Conservation (phyloP, 1,139 yeast genomes). For the Geotrichum candidum region DNA sequence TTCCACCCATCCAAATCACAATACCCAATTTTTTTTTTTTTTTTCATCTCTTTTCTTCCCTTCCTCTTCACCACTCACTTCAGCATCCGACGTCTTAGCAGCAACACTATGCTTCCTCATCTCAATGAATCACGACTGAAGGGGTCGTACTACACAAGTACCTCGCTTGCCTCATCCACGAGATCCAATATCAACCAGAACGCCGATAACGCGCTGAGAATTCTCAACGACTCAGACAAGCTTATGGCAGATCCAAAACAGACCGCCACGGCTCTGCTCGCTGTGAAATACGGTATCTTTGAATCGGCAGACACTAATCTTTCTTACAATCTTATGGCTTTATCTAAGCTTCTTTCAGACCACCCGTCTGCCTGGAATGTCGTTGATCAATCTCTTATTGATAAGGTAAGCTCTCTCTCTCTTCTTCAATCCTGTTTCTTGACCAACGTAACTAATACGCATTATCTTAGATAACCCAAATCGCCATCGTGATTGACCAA, state of each 20-base stretch:
- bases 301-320: conserved; percentile 27
- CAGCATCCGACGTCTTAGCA: not conserved
- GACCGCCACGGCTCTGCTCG: conserved; percentile 29
- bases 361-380: conserved; percentile 29
- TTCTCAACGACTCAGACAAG: conserved; percentile 24
- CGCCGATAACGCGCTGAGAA: conserved; percentile 25
- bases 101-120: conserved; percentile 3
- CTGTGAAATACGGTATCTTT: conserved; percentile 30
- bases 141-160: conserved; percentile 1
- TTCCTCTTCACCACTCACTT: not conserved
- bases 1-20: not conserved
- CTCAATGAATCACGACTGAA: conserved; percentile 2
- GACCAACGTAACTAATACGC: not conserved
- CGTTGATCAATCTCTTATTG: conserved; percentile 28
- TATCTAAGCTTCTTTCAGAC: conserved; percentile 24
- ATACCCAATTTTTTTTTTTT: not conserved
- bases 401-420: conserved; percentile 18
- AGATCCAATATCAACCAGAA: conserved; percentile 13
- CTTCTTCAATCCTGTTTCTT: not conserved
- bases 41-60: not conserved
- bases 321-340: conserved; percentile 26
- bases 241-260: conserved; percentile 29
- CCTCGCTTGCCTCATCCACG: not conserved
- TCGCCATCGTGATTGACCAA: conserved; percentile 24
- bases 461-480: conserved; percentile 15